These are phyloP conservation scores for Crucibulum laeve DNA, from an alignment of 768 basidiomycete genomes.

Conservation along the genomic window DNA sequence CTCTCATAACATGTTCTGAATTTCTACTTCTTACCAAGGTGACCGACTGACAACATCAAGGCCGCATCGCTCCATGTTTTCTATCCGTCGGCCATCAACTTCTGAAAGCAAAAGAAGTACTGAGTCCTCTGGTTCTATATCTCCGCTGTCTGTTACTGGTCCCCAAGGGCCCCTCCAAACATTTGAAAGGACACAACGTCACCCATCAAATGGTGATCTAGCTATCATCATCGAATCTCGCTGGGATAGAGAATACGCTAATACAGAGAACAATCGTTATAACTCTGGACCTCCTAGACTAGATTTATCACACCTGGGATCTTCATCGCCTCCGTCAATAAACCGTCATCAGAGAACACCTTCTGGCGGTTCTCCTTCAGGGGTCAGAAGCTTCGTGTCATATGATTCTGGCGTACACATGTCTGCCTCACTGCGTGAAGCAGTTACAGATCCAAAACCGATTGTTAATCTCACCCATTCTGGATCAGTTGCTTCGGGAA, in stretches of 20 bases:
- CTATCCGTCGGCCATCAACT: constrained; percentile 10
- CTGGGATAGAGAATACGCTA: too few species aligned
- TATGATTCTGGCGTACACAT: constrained; percentile 14
- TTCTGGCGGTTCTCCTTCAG: constrained; percentile 7
- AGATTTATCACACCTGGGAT: constrained; percentile 7
- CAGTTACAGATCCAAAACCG: constrained; percentile 16
- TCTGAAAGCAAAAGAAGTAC: constrained; percentile 8
- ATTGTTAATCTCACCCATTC: constrained; percentile 19
- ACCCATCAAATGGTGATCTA: neutral
- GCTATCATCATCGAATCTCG: neutral
- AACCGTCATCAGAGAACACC: constrained; percentile 2
- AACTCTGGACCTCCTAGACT: constrained; percentile 6
- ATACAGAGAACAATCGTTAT: too few species aligned
- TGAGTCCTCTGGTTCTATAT: constrained; percentile 5
- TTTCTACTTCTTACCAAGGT: neutral
- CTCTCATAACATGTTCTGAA: neutral
- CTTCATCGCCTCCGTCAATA: constrained; percentile 8
- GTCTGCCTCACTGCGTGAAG: constrained; percentile 14
- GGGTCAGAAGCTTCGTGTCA: constrained; percentile 14
- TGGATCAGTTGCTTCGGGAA: constrained; percentile 32
- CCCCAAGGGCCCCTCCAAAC: neutral
- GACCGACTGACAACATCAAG: neutral
- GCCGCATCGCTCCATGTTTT: constrained; percentile 8
- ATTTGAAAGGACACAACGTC: neutral
- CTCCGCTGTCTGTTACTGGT: neutral